phyloP scores from a whole-genome alignment of 768 basidiomycete species.

The Grammothele lineata region DNA sequence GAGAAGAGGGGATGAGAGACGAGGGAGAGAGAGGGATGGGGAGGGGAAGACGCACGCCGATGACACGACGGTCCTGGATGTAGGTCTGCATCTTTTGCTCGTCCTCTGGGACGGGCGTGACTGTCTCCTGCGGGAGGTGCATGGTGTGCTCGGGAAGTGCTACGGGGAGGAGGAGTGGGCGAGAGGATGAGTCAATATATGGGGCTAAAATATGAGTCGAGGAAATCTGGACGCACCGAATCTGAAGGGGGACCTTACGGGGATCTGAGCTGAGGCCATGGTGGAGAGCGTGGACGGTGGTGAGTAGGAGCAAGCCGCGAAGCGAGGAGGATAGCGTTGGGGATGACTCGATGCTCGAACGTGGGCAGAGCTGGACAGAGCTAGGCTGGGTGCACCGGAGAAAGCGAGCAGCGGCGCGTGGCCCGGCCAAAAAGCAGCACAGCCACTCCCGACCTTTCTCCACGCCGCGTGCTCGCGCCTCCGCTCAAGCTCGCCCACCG shows the following conservation, averaged over 20 bases:
- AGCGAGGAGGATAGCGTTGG: not conserved
- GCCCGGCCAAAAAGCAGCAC: not conserved
- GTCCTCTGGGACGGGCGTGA: constrained; percentile 66
- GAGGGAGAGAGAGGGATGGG: not conserved
- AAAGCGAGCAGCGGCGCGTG: not conserved
- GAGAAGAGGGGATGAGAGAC: constrained; percentile 10
- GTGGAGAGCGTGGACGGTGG: not conserved
- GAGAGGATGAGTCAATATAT: constrained; percentile 4
- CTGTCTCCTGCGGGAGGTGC: constrained; percentile 26
- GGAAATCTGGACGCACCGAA: too few species aligned
- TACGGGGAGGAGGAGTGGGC: constrained; percentile 25
- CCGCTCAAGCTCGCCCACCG: not conserved
- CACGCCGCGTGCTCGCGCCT: constrained; percentile 2
- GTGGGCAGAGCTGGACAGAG: not conserved
- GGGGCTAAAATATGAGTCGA: too few species aligned
- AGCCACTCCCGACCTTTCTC: not conserved
- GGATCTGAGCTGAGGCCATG: constrained; percentile 12
- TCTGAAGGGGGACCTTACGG: constrained; percentile 25
- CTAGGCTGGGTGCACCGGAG: not conserved
- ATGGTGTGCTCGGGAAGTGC: constrained; percentile 32
- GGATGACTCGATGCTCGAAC: not conserved
- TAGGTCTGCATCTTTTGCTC: constrained; percentile 60
- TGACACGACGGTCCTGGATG: constrained; percentile 78
- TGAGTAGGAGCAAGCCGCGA: not conserved
- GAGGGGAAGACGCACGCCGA: constrained; percentile 57